Conservation (phyloP, 2,329 filamentous ascomycete species). For the Colletotrichum eremochloae region DNA sequence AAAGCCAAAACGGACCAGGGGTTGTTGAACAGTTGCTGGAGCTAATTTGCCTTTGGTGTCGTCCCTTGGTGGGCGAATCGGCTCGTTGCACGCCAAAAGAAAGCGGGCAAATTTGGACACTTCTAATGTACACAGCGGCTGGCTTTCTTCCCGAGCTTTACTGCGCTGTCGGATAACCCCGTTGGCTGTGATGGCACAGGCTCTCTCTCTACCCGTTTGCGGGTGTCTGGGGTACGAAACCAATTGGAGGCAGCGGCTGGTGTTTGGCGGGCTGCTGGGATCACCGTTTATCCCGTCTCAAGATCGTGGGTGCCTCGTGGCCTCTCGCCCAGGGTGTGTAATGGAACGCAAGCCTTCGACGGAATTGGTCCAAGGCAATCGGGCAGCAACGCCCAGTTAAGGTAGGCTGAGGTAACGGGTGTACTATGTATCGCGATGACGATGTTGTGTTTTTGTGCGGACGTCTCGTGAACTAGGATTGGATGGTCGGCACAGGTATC, state of each 20-base stretch:
- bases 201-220: conserved; percentile 8
- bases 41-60: conserved; percentile 38
- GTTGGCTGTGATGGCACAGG: conserved; percentile 34
- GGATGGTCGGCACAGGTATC: conserved; percentile 32
- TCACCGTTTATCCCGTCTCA: conserved; percentile 37
- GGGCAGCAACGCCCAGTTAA: conserved; percentile 24
- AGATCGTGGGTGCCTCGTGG: conserved; percentile 41
- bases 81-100: conserved; percentile 33
- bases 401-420: conserved; percentile 10
- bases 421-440: conserved; percentile 27
- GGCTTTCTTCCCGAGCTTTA: conserved; percentile 20
- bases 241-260: conserved; percentile 33
- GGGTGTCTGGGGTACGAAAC: conserved; percentile 14
- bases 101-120: conserved; percentile 38
- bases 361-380: conserved; percentile 18
- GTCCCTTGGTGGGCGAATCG: conserved; percentile 19
- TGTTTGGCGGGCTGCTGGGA: conserved; percentile 30
- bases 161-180: conserved; percentile 16
- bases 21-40: conserved; percentile 19
- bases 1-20: conserved; percentile 9
- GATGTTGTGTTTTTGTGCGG: conserved; percentile 9
- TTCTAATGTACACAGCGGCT: conserved; percentile 25
- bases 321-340: conserved; percentile 36
- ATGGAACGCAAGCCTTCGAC: conserved; percentile 3
- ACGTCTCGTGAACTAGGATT: conserved; percentile 25